Conservation (phyloP, 2,329 filamentous ascomycete genomes). For the Diplodia intermedia region DNA sequence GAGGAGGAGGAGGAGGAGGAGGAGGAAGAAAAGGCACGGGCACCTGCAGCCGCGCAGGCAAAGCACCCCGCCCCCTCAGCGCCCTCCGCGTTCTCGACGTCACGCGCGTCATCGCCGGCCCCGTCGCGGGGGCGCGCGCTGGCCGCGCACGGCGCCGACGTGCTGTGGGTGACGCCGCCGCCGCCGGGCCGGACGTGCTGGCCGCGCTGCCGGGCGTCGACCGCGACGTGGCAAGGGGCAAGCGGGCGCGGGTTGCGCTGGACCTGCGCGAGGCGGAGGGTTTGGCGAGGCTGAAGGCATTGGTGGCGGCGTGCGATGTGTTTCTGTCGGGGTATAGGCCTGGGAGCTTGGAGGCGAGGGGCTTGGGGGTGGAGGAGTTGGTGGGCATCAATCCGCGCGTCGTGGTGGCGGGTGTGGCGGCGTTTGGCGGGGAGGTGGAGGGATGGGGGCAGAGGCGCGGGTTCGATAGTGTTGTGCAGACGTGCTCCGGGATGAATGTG, state of each 20-base stretch:
- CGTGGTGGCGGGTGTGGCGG: conserved; percentile 60
- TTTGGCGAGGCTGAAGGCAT: background rate
- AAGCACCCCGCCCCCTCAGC: conserved; percentile 45
- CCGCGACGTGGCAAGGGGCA: conserved; percentile 59
- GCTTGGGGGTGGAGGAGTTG: conserved; percentile 52
- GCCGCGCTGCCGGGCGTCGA: conserved; percentile 53
- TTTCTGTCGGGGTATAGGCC: conserved; percentile 60
- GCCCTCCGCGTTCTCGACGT: conserved; percentile 60
- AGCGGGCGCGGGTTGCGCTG: conserved; percentile 54
- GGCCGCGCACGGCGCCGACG: conserved; percentile 56
- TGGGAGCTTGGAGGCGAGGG: conserved; percentile 48
- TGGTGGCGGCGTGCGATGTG: conserved; percentile 59
- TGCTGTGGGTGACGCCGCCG: conserved; percentile 53
- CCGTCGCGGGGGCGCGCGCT: conserved; percentile 52
- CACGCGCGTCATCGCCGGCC: conserved; percentile 57
- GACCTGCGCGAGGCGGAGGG: conserved; percentile 44
- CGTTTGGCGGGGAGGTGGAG: conserved; percentile 56
- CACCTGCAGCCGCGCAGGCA: no score
- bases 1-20: no score
- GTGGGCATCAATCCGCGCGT: conserved; percentile 52
- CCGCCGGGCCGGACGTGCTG: conserved; percentile 45
- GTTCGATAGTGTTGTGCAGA: conserved; percentile 64
- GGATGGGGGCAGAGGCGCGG: conserved; percentile 58
- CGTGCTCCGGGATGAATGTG: conserved; percentile 63
- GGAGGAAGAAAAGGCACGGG: no score